These are phyloP conservation scores for Picea abies DNA, from an alignment of 83 land plant genomes.

Conservation along the genomic window DNA sequence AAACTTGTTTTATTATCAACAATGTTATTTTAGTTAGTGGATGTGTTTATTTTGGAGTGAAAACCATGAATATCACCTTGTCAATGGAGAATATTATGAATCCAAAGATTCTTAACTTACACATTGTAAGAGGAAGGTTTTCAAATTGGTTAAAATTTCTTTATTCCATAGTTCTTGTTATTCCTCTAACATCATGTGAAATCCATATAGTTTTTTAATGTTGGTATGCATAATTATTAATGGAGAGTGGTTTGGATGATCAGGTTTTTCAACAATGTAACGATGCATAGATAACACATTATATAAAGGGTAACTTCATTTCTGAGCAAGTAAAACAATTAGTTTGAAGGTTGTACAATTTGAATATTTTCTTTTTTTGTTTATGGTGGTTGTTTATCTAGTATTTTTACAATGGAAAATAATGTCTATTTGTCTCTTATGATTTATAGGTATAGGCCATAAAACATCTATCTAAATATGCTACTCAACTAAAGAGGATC, in stretches of 20 bases:
- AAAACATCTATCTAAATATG: slow-evolving; percentile 70
- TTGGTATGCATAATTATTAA: neutral
- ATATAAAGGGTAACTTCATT: slow-evolving; percentile 32
- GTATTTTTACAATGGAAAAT: neutral
- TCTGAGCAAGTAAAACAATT: slow-evolving; percentile 22
- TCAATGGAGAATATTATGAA: slow-evolving; percentile 30
- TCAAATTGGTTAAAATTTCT: neutral
- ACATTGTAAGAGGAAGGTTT: slow-evolving; percentile 10
- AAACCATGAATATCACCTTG: slow-evolving; percentile 32
- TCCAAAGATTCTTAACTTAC: slow-evolving; percentile 25
- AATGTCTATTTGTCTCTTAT: neutral
- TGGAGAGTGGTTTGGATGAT: neutral
- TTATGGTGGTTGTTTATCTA: too few species aligned
- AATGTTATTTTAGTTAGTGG: neutral
- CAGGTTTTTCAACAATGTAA: slow-evolving; percentile 23
- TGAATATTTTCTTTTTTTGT: neutral
- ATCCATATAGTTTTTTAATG: neutral
- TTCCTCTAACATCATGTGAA: neutral
- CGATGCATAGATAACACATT: slow-evolving; percentile 32
- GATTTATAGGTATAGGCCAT: slow-evolving; percentile 54
- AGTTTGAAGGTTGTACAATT: neutral
- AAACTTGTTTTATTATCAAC: neutral
- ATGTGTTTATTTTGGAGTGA: neutral
- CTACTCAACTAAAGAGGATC: slow-evolving; percentile 67
- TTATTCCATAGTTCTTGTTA: neutral